phyloP scores from a whole-genome alignment of 495 filamentous ascomycete species.

The Amniculicola lignicola region DNA sequence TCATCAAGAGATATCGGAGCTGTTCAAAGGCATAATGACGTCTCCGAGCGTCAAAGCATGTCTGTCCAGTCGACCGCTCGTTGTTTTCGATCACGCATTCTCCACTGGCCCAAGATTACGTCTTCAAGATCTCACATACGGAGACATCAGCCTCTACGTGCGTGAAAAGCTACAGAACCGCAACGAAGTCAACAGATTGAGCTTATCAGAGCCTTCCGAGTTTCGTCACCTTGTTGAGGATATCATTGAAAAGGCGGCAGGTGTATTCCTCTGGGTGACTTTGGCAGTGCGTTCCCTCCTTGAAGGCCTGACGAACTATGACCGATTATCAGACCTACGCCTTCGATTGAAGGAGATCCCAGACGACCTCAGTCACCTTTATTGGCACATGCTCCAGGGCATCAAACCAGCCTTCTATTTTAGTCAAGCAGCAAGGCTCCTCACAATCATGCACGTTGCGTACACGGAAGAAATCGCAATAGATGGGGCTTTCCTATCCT shows the following conservation, averaged over 20 bases:
- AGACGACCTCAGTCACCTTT: constrained; percentile 1
- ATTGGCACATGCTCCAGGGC: constrained; percentile 1
- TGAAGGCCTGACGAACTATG: neutral
- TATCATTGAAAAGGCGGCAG: constrained; percentile 1
- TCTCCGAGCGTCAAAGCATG: constrained; percentile 5
- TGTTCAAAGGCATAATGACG: constrained; percentile 2
- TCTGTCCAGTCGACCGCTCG: neutral
- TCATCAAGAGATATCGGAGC: neutral
- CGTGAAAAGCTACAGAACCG: constrained; percentile 1
- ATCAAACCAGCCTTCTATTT: constrained; percentile 8
- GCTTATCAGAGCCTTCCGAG: neutral
- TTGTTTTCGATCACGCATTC: constrained; percentile 1
- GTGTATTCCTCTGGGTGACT: constrained; percentile 4
- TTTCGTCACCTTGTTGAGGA: neutral
- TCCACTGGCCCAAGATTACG: neutral
- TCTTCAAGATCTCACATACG: constrained; percentile 8
- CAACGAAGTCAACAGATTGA: neutral
- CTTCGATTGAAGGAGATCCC: constrained; percentile 2
- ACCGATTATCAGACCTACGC: constrained; percentile 1
- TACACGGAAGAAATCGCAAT: neutral
- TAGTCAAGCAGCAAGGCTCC: neutral
- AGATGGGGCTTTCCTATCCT: too few relatives aligned
- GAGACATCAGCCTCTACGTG: constrained; percentile 4
- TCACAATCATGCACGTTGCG: neutral
- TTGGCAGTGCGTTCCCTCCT: neutral